phyloP scores from a whole-genome alignment of 2,329 filamentous ascomycete species.

The Penicillium psychrosexuale region DNA sequence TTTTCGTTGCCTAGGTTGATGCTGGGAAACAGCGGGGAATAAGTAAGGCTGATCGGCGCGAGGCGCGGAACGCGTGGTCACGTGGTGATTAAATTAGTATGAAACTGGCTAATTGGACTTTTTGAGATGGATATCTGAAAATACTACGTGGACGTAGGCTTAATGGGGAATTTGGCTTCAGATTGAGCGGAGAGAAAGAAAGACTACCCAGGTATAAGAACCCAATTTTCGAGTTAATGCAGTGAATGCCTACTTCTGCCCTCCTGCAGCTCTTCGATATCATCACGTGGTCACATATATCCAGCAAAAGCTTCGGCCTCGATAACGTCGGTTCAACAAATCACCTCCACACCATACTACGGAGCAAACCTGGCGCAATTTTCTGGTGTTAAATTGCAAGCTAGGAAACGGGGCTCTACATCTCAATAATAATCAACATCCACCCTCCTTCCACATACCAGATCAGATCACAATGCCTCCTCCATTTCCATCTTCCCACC shows the following conservation, averaged over 20 bases:
- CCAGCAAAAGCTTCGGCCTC: conserved; percentile 3
- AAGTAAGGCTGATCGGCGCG: conserved; percentile 14
- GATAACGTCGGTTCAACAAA: conserved; percentile 1
- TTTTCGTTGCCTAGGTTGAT: neutral
- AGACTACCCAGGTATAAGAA: neutral
- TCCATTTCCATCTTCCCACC: conserved; percentile 41
- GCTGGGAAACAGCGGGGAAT: neutral
- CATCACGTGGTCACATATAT: conserved; percentile 6
- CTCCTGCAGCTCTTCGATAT: neutral
- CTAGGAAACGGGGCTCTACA: neutral
- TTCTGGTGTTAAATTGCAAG: neutral
- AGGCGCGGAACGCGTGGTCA: conserved; percentile 24
- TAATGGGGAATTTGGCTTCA: rapidly evolving
- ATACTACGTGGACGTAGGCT: neutral
- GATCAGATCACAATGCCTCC: conserved; percentile 39
- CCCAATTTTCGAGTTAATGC: neutral
- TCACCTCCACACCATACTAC: neutral
- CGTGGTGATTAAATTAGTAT: conserved; percentile 13
- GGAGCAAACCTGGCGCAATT: neutral
- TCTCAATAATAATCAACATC: neutral
- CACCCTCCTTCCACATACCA: neutral
- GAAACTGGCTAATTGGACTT: neutral
- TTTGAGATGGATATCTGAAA: no score
- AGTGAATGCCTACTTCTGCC: neutral
- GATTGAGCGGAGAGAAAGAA: neutral